phyloP scores from a whole-genome alignment of 305 asterid genomes.

The Rubia occidens region DNA sequence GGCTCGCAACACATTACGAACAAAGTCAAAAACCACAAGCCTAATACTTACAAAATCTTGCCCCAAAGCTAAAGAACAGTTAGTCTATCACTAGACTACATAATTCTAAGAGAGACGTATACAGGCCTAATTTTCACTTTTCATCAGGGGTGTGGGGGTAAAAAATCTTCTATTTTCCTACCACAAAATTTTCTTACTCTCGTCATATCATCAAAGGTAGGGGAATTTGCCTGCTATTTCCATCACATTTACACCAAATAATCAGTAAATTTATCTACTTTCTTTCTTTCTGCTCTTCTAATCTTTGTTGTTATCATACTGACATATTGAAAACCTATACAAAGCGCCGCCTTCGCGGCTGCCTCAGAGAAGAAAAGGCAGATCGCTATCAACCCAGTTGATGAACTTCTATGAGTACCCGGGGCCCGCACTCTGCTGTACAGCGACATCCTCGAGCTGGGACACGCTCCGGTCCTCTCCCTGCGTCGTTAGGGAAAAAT shows the following conservation, averaged over 20 bases:
- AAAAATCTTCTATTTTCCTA: no score
- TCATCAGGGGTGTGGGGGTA: background rate
- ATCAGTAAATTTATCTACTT: no score
- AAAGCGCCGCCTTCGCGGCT: background rate
- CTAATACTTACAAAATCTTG: background rate
- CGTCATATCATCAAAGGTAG: no score
- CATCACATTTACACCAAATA: no score
- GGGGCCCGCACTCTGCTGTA: slow-evolving; percentile 21
- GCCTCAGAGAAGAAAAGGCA: slow-evolving; percentile 29
- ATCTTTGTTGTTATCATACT: background rate
- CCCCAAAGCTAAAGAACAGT: background rate
- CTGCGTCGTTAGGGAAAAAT: slow-evolving; percentile 14
- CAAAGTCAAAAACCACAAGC: no score
- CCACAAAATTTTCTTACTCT: no score
- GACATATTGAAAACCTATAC: background rate
- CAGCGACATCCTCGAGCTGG: slow-evolving; percentile 22
- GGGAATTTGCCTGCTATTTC: no score
- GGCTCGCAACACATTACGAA: no score
- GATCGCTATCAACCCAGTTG: slow-evolving; percentile 55
- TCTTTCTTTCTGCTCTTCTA: background rate
- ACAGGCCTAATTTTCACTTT: background rate
- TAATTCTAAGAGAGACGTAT: background rate
- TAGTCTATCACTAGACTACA: background rate
- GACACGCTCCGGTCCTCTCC: slow-evolving; percentile 38
- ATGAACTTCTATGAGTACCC: slow-evolving; percentile 53